phyloP scores from a whole-genome alignment of 164 flowering plant species.

The Paratinospora sagittata region DNA sequence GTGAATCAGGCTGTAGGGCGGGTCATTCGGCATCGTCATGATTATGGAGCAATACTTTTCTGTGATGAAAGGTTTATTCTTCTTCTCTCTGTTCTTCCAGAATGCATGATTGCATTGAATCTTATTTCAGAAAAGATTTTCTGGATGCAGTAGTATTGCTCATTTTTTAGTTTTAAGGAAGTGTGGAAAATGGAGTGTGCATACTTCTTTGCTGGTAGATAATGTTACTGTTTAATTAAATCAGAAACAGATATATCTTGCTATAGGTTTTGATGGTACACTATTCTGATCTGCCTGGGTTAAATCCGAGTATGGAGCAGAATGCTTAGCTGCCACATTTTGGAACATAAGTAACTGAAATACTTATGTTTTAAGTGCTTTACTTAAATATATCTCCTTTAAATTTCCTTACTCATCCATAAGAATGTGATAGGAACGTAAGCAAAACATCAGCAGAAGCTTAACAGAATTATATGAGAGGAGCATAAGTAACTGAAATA shows the following conservation, averaged over 20 bases:
- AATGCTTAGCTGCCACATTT: too few relatives aligned
- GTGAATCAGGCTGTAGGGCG: constrained; percentile 99
- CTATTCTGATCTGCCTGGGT: neutral
- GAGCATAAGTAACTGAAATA: neutral
- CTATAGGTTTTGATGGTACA: neutral
- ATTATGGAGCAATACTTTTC: constrained; percentile 91
- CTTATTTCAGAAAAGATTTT: too few relatives aligned
- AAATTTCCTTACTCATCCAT: too few relatives aligned
- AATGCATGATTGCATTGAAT: neutral
- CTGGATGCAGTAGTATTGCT: too few relatives aligned
- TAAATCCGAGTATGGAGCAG: too few relatives aligned
- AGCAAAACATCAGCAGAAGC: too few relatives aligned
- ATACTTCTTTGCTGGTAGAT: neutral
- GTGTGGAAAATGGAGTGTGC: neutral
- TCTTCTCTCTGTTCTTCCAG: neutral
- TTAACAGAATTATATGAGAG: too few relatives aligned
- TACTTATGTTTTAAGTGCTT: too few relatives aligned
- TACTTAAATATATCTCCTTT: too few relatives aligned
- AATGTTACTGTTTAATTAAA: neutral
- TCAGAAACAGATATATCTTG: neutral
- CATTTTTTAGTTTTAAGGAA: too few relatives aligned
- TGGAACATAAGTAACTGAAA: too few relatives aligned
- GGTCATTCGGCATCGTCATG: constrained; percentile 94
- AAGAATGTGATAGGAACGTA: too few relatives aligned
- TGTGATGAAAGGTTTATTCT: constrained; percentile 85